phyloP scores from a whole-genome alignment of 352 stramenopile genomes.

The Aphanomyces stellatus region DNA sequence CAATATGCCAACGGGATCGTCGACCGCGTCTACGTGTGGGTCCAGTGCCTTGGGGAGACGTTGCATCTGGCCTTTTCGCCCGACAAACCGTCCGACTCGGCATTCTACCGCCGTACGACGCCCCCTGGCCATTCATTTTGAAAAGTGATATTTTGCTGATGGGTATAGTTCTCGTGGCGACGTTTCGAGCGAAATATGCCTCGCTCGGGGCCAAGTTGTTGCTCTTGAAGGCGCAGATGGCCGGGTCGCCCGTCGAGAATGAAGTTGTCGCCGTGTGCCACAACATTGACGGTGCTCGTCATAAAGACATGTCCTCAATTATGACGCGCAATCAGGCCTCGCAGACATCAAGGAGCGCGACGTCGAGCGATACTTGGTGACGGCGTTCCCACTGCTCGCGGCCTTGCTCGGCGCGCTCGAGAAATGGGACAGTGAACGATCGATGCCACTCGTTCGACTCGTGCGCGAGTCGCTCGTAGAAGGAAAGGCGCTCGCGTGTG shows the following conservation, averaged over 20 bases:
- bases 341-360: slow-evolving; percentile 1
- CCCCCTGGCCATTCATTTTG: not conserved
- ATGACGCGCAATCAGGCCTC: not conserved
- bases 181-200: not conserved
- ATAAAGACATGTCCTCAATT: not conserved
- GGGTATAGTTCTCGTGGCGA: not conserved
- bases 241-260: not conserved
- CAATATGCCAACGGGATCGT: not conserved
- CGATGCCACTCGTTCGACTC: not conserved
- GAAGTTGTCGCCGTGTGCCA: not conserved
- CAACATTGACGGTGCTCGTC: not conserved
- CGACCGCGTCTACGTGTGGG: not conserved
- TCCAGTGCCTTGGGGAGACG: not conserved
- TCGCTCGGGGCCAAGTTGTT: not conserved
- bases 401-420: not conserved
- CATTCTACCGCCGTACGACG: not conserved
- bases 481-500: not conserved
- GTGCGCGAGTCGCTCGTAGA: not conserved
- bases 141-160: too few species aligned
- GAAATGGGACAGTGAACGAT: not conserved
- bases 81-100: not conserved
- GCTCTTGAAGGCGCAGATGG: not conserved
- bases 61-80: not conserved
- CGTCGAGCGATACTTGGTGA: not conserved
- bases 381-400: not conserved